A percentile compares a stretch with the other conserved stretches of the same genome.
Evolutionary conservation across 1,284 basidiomycete genomes (phyloP).

Genomic region (Heterobasidion irregulare): DNA sequence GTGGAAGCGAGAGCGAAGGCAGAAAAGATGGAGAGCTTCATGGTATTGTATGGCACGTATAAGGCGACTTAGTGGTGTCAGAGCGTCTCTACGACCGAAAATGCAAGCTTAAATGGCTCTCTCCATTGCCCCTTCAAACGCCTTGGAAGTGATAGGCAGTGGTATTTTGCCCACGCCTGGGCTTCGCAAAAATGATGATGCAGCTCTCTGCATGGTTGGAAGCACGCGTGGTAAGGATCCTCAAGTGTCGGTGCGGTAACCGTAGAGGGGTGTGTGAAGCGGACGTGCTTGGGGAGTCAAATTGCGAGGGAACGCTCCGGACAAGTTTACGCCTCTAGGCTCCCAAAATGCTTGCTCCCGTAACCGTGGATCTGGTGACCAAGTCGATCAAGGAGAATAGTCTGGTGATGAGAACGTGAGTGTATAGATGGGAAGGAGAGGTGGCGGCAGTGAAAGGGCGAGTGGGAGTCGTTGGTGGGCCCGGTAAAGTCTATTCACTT

Average conservation of each 20-base stretch:
- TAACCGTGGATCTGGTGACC: too few relatives aligned
- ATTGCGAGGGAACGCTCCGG: too few relatives aligned
- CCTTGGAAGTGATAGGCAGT: not conserved
- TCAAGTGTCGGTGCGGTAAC: not conserved
- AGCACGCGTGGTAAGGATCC: not conserved
- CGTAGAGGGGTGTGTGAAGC: not conserved
- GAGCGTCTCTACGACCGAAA: too few relatives aligned
- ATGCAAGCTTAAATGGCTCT: not conserved
- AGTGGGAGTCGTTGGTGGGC: too few relatives aligned
- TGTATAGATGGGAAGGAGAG: too few relatives aligned
- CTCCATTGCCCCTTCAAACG: not conserved
- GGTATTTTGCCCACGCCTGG: not conserved
- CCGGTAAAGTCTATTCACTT: too few relatives aligned
- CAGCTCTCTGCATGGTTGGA: not conserved
- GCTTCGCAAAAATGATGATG: not conserved
- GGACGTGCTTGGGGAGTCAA: not conserved
- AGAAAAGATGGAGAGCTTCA: not conserved
- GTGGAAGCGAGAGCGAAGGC: not conserved
- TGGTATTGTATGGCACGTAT: not conserved
- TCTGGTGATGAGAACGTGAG: too few relatives aligned
- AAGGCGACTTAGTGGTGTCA: not conserved
- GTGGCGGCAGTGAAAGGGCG: too few relatives aligned
- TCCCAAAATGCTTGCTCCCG: too few relatives aligned
- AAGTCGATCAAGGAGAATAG: too few relatives aligned
- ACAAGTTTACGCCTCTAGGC: too few relatives aligned